Conservation (phyloP, 768 basidiomycete species). For the Kwoniella dejecticola region DNA sequence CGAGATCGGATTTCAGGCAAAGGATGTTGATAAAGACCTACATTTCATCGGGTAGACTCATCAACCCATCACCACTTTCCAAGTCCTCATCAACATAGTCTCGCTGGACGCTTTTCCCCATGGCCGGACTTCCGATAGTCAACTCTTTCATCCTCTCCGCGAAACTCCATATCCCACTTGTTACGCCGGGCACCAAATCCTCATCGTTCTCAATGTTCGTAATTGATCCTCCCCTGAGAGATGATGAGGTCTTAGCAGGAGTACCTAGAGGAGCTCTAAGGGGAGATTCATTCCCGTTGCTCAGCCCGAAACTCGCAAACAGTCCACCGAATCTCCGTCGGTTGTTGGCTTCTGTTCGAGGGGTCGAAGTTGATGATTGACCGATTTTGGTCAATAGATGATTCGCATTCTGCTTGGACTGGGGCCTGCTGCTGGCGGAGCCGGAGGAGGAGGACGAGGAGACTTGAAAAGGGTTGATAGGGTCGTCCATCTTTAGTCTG, state of each 20-base stretch:
- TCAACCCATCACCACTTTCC: not conserved
- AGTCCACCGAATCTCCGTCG: constrained; percentile 27
- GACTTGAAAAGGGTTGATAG: constrained; percentile 4
- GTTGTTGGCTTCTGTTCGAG: constrained; percentile 31
- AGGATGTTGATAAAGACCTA: constrained; percentile 15
- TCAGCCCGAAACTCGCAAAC: constrained; percentile 9
- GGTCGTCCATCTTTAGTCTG: not conserved
- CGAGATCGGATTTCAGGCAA: not conserved
- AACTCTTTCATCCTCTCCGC: constrained; percentile 17
- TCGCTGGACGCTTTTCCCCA: not conserved
- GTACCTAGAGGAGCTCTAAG: not conserved
- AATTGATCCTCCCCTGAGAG: not conserved
- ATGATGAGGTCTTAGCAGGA: not conserved
- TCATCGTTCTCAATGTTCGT: not conserved
- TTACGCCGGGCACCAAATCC: not conserved
- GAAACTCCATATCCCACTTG: constrained; percentile 17
- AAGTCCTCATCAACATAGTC: not conserved
- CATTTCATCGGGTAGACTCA: constrained; percentile 46
- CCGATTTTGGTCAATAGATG: constrained; percentile 22
- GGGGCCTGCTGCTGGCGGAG: not conserved
- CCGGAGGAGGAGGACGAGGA: not conserved
- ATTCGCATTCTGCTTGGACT: not conserved
- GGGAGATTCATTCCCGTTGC: constrained; percentile 8
- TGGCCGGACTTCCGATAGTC: constrained; percentile 8
- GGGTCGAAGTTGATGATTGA: constrained; percentile 35